These are phyloP conservation scores for Phytophthora pinifolia DNA, from an alignment of 352 stramenopile genomes.

Conservation along the genomic window DNA sequence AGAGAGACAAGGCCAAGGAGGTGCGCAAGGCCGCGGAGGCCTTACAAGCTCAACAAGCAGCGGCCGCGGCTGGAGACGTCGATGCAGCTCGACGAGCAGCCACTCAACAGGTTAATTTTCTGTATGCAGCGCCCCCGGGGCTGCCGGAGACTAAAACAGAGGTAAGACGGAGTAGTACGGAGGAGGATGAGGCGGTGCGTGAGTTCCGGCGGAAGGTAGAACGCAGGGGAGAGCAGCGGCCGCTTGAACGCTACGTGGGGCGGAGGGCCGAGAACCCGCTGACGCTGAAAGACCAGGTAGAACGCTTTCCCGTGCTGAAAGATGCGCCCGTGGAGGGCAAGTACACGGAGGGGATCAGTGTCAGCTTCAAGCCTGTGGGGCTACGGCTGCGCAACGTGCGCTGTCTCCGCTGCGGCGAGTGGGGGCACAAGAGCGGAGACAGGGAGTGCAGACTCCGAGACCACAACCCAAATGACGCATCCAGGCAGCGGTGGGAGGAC, in stretches of 20 bases:
- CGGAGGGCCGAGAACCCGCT: constrained; percentile 63
- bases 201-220: constrained; percentile 71
- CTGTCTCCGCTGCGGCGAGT: constrained; percentile 81
- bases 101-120: constrained; percentile 67
- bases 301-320: constrained; percentile 90
- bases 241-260: constrained; percentile 77
- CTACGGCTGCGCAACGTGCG: constrained; percentile 81
- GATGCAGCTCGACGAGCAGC: constrained; percentile 43
- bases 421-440: constrained; percentile 85
- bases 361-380: constrained; percentile 89
- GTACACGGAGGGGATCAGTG: constrained; percentile 78
- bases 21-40: constrained; percentile 61
- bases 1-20: constrained; percentile 66
- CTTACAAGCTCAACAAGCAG: constrained; percentile 58
- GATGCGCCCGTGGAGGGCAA: constrained; percentile 85
- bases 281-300: constrained; percentile 82
- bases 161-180: constrained; percentile 19
- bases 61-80: constrained; percentile 52
- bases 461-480: constrained; percentile 67
- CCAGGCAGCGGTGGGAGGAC: constrained; percentile 68
- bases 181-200: constrained; percentile 62
- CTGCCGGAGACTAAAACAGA: constrained; percentile 42
- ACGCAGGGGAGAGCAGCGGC: constrained; percentile 44
- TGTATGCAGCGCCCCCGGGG: constrained; percentile 73
- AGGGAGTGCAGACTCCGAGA: constrained; percentile 77